Evolutionary conservation across 228 moss, liverwort and hornwort species (phyloP).

Genomic region (Sphagnum magellanicum): DNA sequence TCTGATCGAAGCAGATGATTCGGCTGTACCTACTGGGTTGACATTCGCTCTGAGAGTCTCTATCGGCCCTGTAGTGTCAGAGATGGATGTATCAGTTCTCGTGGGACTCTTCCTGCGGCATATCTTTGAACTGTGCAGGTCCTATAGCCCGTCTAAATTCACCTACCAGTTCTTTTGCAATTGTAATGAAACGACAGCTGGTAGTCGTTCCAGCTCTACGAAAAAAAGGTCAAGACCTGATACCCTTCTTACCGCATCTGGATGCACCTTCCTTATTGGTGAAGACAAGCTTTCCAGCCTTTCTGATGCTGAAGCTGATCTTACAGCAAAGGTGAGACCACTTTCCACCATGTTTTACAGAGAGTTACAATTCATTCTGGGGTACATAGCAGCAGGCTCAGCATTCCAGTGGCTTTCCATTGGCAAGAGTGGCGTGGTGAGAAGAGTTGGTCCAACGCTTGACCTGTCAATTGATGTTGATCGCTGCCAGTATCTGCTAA

Average conservation of each 20-base stretch:
- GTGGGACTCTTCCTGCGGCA: neutral
- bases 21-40: neutral
- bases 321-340: neutral
- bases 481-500: neutral
- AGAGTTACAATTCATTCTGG: slow-evolving; percentile 4
- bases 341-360: slow-evolving; percentile 2
- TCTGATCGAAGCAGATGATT: slow-evolving; percentile 4
- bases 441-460: neutral
- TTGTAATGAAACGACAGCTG: neutral
- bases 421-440: neutral
- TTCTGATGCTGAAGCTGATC: neutral
- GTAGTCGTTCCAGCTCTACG: neutral
- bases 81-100: neutral
- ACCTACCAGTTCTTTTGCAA: neutral
- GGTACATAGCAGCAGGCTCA: slow-evolving; percentile 2
- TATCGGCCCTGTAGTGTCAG: neutral
- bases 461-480: neutral
- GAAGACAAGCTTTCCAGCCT: slow-evolving; percentile 2
- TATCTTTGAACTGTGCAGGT: neutral
- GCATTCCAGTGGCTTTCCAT: slow-evolving; percentile 10
- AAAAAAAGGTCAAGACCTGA: slow-evolving; percentile 4
- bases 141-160: neutral
- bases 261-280: slow-evolving; percentile 10
- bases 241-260: slow-evolving; percentile 5
- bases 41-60: neutral